Evolutionary conservation across 2,329 filamentous ascomycete genomes (phyloP).

Genomic region (Ceratocystis smalleyi): DNA sequence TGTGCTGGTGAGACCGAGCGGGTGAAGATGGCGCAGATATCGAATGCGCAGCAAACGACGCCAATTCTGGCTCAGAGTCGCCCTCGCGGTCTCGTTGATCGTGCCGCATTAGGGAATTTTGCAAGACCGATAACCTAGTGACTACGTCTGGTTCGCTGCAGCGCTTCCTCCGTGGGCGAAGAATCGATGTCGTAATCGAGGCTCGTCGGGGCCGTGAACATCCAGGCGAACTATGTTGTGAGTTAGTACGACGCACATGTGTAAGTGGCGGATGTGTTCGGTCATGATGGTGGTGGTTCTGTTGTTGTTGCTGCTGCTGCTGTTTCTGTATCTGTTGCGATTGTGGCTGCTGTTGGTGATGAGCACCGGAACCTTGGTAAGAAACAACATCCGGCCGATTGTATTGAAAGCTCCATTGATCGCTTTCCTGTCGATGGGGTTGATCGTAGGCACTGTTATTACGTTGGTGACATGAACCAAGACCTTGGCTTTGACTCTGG

Average conservation of each 20-base stretch:
- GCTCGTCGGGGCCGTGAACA: conserved; percentile 4
- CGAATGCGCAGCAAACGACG: background rate
- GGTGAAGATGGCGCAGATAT: conserved; percentile 2
- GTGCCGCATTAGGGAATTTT: background rate
- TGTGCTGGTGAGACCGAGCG: background rate
- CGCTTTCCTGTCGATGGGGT: background rate
- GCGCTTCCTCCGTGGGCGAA: conserved; percentile 10
- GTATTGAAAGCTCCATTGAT: background rate
- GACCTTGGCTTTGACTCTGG: background rate
- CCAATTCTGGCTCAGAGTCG: background rate
- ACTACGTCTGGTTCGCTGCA: conserved; percentile 3
- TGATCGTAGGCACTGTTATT: background rate
- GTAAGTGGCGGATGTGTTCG: background rate
- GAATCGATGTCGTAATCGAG: conserved; percentile 10
- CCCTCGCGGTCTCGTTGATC: background rate
- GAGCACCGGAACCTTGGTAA: background rate
- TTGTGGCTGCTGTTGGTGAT: background rate
- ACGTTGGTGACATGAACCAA: background rate
- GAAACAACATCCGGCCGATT: background rate
- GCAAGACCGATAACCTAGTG: background rate
- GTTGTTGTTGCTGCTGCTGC: background rate
- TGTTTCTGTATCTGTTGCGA: too few species aligned
- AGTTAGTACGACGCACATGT: background rate
- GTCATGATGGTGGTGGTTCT: background rate
- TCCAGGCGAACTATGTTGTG: conserved; percentile 1